Conservation (phyloP, 2,329 filamentous ascomycete species). For the Nothophoma quercina region DNA sequence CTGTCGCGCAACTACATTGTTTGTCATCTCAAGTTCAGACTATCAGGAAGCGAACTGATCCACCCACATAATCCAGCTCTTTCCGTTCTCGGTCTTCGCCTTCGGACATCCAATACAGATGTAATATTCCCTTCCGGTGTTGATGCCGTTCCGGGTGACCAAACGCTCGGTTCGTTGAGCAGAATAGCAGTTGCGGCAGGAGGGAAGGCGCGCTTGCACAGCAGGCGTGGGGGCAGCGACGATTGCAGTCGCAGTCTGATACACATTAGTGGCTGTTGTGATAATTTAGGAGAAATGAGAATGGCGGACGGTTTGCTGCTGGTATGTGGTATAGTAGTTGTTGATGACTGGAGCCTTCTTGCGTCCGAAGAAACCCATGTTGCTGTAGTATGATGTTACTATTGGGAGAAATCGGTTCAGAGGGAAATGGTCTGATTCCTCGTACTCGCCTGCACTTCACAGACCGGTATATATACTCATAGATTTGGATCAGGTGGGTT, state of each 20-base stretch:
- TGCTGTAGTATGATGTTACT: background rate
- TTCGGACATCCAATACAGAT: conserved; percentile 10
- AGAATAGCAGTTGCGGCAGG: conserved; percentile 12
- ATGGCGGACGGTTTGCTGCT: background rate
- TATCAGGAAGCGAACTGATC: conserved; percentile 8
- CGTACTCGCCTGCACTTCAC: too few species aligned
- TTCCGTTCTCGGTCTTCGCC: background rate
- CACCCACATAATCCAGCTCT: conserved; percentile 13
- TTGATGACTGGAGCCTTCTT: conserved; percentile 5
- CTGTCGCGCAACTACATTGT: too few species aligned
- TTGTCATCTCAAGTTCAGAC: too few species aligned
- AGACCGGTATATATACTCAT: too few species aligned
- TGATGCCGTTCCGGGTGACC: conserved; percentile 1
- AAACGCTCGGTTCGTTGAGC: conserved; percentile 3
- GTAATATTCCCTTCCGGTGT: conserved; percentile 5
- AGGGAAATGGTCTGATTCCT: too few species aligned
- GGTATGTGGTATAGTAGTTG: conserved; percentile 7
- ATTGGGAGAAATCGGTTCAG: background rate
- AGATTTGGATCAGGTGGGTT: background rate
- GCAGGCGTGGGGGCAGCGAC: background rate
- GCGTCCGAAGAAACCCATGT: conserved; percentile 3
- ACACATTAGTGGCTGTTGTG: background rate
- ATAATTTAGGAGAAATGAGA: background rate
- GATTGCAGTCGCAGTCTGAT: background rate
- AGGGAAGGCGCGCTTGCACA: background rate